Evolutionary conservation across 768 basidiomycete species (phyloP), one percentile per base, ranked within the genome.

Genomic region (Neoboletus subvelutipes): DNA sequence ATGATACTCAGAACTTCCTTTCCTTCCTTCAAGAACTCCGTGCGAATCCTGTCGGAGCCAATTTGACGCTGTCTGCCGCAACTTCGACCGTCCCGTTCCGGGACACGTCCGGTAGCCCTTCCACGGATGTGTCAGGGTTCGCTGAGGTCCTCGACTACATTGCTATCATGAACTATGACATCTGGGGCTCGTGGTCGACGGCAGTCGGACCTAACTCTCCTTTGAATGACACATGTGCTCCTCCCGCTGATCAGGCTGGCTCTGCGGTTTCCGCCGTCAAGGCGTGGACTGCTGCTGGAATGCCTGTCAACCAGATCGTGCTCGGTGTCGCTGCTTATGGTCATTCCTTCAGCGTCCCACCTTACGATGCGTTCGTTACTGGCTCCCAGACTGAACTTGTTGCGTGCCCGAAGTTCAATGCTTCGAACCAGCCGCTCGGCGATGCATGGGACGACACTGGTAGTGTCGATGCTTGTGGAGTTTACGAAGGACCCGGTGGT

Each of bases 321-420:
- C 82, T 97, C 9, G 93, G 90, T 46, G 83, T 95, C 3, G 83
- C 92, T 12, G 73, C 86, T 4, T 95, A 92, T 72, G 92, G 92
- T 0, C 90, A 92, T 69, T 85, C 90, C 10, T 94, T 78, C 75
- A 60, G 56, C 15, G 77, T 82, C 39, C 65, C 77, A 7, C 47
- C 67, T 5, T 62, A 56, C 9, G 63, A 73, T 37, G 83, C 83
- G 0, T 64, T 80, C 56, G 57, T 66, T 4, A 54, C 64, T 24
- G 66, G 64, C 28, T 73, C 78, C 20, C 43, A 60, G 5, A 74
- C 67, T 18, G 67, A 66, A 17, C 71, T 87, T 8, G 72, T 67
- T 17, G 41, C 77, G 17, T 86, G 80, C 69, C 82, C 86, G 0
- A 49, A 67, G 10, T 90, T 83, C 65, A 68, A 82, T 52, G 63